These are phyloP conservation scores for Phytopythium helicoides DNA, from an alignment of 352 stramenopile genomes.

Conservation along the genomic window DNA sequence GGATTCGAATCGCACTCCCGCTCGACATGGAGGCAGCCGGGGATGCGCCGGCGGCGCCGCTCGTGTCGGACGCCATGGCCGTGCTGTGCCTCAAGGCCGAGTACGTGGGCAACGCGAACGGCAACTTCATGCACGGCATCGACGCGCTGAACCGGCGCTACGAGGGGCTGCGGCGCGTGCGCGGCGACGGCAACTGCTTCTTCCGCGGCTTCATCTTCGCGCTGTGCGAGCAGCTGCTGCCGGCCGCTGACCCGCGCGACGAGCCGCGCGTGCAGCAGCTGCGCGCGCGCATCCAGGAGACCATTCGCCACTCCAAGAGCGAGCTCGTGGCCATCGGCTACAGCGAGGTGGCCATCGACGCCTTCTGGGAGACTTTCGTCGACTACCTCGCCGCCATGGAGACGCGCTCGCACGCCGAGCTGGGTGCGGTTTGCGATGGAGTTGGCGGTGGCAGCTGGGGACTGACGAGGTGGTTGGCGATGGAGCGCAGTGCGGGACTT, in stretches of 20 bases:
- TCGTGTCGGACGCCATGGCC: conserved; percentile 60
- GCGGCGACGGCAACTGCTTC: conserved; percentile 92
- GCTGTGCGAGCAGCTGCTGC: conserved; percentile 76
- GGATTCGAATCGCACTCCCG: no score
- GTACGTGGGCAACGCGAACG: conserved; percentile 71
- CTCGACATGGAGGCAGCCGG: no score
- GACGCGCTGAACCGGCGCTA: conserved; percentile 65
- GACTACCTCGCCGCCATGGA: conserved; percentile 85
- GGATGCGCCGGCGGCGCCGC: conserved; percentile 12
- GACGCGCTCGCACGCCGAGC: conserved; percentile 59
- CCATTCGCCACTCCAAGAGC: conserved; percentile 64
- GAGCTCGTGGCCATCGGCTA: conserved; percentile 86
- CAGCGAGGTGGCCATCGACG: conserved; percentile 90
- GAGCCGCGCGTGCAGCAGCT: conserved; percentile 21
- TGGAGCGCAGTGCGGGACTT: conserved; percentile 59
- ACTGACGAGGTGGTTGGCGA: conserved; percentile 4
- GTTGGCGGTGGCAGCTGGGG: conserved; percentile 12
- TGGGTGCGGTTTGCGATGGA: conserved; percentile 21
- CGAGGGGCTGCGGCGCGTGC: conserved; percentile 73
- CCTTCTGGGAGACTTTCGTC: conserved; percentile 93
- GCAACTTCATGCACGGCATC: conserved; percentile 73
- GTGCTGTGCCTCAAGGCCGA: conserved; percentile 58
- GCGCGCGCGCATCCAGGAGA: conserved; percentile 43
- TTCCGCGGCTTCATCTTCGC: conserved; percentile 90
- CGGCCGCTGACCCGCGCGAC: conserved; percentile 13